Conservation (phyloP, 768 basidiomycete species). For the Phanerochaete carnosa region DNA sequence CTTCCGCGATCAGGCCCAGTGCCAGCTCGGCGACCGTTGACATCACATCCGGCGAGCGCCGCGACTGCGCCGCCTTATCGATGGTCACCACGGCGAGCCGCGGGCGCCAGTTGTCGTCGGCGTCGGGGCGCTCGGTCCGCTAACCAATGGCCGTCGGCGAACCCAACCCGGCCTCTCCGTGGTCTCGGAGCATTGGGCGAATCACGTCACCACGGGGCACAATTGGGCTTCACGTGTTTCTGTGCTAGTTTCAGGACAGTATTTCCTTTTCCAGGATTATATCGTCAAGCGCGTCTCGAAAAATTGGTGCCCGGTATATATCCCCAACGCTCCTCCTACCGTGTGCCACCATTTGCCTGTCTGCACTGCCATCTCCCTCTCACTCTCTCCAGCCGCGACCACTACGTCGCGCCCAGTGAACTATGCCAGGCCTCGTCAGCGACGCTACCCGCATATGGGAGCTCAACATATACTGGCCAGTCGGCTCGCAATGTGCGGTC, state of each 20-base stretch:
- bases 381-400: background rate
- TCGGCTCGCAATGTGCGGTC: conserved; percentile 67
- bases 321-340: background rate
- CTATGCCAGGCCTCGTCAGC: conserved; percentile 47
- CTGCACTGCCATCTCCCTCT: background rate
- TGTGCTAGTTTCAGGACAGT: background rate
- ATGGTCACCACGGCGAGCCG: conserved; percentile 10
- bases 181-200: background rate
- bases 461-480: conserved; percentile 58
- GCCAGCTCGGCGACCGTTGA: background rate
- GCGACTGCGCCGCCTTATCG: background rate
- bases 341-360: background rate
- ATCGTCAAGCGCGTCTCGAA: conserved; percentile 1
- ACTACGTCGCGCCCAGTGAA: background rate
- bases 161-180: background rate
- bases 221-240: background rate
- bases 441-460: conserved; percentile 74
- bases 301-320: background rate
- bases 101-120: too few relatives aligned
- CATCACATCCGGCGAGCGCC: background rate
- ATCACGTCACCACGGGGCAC: background rate
- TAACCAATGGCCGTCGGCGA: background rate
- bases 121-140: background rate
- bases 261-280: background rate
- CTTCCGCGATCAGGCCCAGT: background rate